Evolutionary conservation across 2,329 filamentous ascomycete genomes (phyloP), one percentile per base, ranked within the genome.

Genomic region (Drechslerella stenobrocha): DNA sequence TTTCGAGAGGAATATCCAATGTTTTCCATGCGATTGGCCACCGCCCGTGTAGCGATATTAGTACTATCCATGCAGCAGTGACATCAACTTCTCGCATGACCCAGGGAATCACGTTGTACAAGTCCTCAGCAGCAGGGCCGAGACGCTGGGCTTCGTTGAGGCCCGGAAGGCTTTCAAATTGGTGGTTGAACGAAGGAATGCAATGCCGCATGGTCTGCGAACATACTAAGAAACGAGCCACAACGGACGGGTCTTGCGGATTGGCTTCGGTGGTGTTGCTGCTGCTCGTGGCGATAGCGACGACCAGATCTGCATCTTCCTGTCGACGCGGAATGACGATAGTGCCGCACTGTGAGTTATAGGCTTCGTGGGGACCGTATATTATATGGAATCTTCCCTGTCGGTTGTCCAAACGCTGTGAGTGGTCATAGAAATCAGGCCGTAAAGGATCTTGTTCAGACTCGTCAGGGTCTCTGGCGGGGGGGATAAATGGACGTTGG

Each of bases 161-260:
- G 3, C 20, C 24, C 1, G 11, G n/a, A 8, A 47, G 22, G 6
- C 23, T 23, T 1, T 28, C 15, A 26, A 44, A 28, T 40, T 67
- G 55, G 1, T 18, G 47, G 23, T 35, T 5, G 3, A 67, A 46
- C 0, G 30, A 20, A 3, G 63, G 61, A 22, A 67, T 51, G n/a
- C 46, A 32, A 22, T 28, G 23, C 0, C 20, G 32, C 9, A 60
- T 50, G 22, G 22, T 60, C 4, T 51, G 13, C 8, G 24, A 53
- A 8, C 44, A 59, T n/a, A 67, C 55, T 9, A 67, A 8, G 22
- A 67, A 67, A 0, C 63, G 28, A 0, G 50, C 63, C 2, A 37
- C 34, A 2, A 67, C 9, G 1, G 34, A 18, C 1, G 1, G 20
- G 18, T 3, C 35, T 50, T 11, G 6, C 30, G 2, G 60, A 45